Evolutionary conservation across 352 stramenopile genomes (phyloP).

Genomic region (Phytophthora palmivora): DNA sequence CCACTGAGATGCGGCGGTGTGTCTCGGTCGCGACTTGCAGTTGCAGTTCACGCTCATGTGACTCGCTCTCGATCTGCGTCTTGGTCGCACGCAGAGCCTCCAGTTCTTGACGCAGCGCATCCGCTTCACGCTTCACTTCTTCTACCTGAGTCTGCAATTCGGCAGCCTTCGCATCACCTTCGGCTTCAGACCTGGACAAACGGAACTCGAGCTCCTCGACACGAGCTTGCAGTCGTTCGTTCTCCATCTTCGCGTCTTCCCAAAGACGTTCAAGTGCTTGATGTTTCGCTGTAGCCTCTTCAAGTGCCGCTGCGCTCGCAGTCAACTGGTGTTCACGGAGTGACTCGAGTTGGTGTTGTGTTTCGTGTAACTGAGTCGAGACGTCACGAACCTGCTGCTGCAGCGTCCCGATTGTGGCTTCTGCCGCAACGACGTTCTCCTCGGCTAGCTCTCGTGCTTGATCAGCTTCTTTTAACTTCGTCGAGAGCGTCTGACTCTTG

Average conservation of each 20-base stretch:
- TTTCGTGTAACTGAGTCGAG: constrained; percentile 54
- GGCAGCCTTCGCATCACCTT: constrained; percentile 45
- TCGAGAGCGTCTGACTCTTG: constrained; percentile 34
- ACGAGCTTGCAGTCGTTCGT: constrained; percentile 61
- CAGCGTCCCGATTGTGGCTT: constrained; percentile 52
- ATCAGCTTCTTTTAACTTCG: constrained; percentile 37
- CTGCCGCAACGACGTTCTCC: constrained; percentile 32
- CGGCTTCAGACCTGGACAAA: constrained; percentile 44
- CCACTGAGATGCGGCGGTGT: constrained; percentile 44
- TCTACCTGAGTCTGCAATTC: constrained; percentile 63
- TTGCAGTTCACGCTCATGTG: constrained; percentile 46
- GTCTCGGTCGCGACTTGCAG: constrained; percentile 57
- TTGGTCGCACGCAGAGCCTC: constrained; percentile 56
- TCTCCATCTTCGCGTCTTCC: constrained; percentile 58
- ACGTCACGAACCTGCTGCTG: constrained; percentile 69
- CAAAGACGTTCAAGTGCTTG: constrained; percentile 62
- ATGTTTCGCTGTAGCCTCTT: constrained; percentile 60
- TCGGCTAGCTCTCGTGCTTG: constrained; percentile 40
- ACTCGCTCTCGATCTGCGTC: constrained; percentile 58
- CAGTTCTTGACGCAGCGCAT: constrained; percentile 54
- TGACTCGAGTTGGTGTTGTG: constrained; percentile 54
- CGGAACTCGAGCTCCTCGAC: constrained; percentile 68
- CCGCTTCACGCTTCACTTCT: constrained; percentile 58
- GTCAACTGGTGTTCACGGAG: constrained; percentile 56
- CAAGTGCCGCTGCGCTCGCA: constrained; percentile 50